Conservation (phyloP, 2,329 filamentous ascomycete species). For the Alternaria postmessia region DNA sequence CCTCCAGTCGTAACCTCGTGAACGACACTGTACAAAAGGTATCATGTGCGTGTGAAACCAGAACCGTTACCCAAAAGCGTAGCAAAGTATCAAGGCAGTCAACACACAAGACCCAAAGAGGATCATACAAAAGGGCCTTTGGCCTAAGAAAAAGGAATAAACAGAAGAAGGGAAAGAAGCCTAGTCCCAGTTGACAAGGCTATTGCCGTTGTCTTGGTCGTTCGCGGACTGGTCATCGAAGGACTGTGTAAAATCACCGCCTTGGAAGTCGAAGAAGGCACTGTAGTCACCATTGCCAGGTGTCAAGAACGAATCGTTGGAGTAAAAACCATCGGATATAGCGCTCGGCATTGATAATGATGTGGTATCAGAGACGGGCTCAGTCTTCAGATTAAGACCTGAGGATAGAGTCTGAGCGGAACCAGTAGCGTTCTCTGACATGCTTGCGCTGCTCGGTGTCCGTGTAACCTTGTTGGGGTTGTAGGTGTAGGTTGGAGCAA, state of each 20-base stretch:
- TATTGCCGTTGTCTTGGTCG: constrained; percentile 31
- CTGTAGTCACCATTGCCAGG: constrained; percentile 31
- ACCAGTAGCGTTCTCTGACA: constrained; percentile 48
- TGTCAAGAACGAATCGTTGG: constrained; percentile 28
- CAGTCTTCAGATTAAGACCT: constrained; percentile 35
- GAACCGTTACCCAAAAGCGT: constrained; percentile 2
- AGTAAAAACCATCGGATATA: constrained; percentile 33
- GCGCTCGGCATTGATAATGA: constrained; percentile 30
- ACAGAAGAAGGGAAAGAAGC: not conserved
- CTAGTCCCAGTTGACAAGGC: constrained; percentile 39
- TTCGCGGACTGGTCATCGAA: constrained; percentile 27
- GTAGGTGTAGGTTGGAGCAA: constrained; percentile 55
- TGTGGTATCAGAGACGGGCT: constrained; percentile 16
- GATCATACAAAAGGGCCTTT: not conserved
- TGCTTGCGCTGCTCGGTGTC: constrained; percentile 8
- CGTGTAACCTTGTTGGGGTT: constrained; percentile 53
- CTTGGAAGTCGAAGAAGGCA: constrained; percentile 35
- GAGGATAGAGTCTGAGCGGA: constrained; percentile 53
- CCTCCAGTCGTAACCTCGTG: constrained; percentile 21
- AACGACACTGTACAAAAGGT: constrained; percentile 16
- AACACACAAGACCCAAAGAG: not conserved
- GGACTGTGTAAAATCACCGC: constrained; percentile 21
- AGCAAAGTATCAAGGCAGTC: not conserved
- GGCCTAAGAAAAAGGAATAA: not conserved
- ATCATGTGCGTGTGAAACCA: constrained; percentile 20